These are phyloP conservation scores for Saccharomycopsis vini DNA, from an alignment of 805 yeast genomes.

Conservation along the genomic window DNA sequence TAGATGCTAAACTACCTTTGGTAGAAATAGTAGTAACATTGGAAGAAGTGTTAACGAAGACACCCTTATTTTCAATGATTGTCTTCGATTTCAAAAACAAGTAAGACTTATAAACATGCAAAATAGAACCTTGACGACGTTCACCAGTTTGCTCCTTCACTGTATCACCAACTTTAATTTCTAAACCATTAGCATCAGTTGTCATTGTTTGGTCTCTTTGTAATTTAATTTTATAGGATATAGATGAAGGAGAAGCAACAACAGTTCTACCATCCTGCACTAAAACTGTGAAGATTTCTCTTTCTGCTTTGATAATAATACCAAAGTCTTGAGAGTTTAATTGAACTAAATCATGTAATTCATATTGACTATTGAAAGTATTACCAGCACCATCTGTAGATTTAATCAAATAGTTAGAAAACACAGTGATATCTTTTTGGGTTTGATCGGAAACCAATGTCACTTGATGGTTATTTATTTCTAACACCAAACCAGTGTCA, in stretches of 20 bases:
- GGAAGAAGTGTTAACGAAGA: constrained; percentile 69
- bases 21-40: constrained; percentile 79
- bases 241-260: constrained; percentile 69
- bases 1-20: constrained; percentile 60
- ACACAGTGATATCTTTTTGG: constrained; percentile 80
- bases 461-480: constrained; percentile 74
- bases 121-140: constrained; percentile 76
- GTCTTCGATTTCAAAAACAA: constrained; percentile 77
- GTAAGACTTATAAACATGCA: constrained; percentile 75
- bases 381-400: constrained; percentile 82
- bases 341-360: constrained; percentile 83
- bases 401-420: constrained; percentile 81
- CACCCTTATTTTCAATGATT: constrained; percentile 79
- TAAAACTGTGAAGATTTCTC: constrained; percentile 72
- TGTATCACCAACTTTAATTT: constrained; percentile 83
- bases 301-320: constrained; percentile 82
- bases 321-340: constrained; percentile 82
- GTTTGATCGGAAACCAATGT: constrained; percentile 86
- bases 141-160: constrained; percentile 82
- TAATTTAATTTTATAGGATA: constrained; percentile 63
- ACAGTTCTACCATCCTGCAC: constrained; percentile 73
- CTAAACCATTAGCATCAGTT: constrained; percentile 77
- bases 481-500: constrained; percentile 90
- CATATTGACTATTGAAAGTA: constrained; percentile 68
- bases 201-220: constrained; percentile 70